Conservation (phyloP, 768 basidiomycete species). For the Ramaria sp. region DNA sequence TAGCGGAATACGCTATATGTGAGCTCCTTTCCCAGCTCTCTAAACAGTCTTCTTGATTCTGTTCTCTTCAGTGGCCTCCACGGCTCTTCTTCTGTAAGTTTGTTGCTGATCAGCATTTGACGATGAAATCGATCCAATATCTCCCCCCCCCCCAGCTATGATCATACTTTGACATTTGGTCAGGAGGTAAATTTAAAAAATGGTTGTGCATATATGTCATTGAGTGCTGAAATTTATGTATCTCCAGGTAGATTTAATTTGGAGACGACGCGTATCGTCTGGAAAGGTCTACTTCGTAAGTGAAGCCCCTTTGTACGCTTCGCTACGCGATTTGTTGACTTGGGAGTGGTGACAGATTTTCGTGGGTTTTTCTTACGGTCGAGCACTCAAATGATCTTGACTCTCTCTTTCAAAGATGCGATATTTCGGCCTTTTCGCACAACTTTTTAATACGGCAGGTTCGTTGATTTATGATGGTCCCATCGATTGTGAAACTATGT, state of each 20-base stretch:
- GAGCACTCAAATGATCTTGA: background rate
- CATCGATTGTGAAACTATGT: background rate
- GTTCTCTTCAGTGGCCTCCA: background rate
- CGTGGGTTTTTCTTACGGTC: background rate
- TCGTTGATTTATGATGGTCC: background rate
- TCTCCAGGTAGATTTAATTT: constrained; percentile 1
- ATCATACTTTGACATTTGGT: background rate
- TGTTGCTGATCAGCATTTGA: background rate
- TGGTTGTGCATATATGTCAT: background rate
- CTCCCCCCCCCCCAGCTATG: background rate
- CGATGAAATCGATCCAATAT: background rate
- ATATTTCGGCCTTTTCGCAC: background rate
- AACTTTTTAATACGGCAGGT: constrained; percentile 4
- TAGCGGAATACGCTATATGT: background rate
- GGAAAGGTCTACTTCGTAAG: constrained; percentile 2
- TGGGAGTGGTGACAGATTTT: background rate
- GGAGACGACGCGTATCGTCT: background rate
- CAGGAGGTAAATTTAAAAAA: background rate
- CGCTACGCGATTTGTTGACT: background rate
- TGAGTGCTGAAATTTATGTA: background rate
- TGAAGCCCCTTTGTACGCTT: background rate
- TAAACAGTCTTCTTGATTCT: background rate
- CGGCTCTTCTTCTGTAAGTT: constrained; percentile 5
- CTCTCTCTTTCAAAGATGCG: background rate
- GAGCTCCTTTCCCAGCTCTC: background rate